phyloP scores from a whole-genome alignment of 495 filamentous ascomycete genomes.

The Aspergillus baeticus region DNA sequence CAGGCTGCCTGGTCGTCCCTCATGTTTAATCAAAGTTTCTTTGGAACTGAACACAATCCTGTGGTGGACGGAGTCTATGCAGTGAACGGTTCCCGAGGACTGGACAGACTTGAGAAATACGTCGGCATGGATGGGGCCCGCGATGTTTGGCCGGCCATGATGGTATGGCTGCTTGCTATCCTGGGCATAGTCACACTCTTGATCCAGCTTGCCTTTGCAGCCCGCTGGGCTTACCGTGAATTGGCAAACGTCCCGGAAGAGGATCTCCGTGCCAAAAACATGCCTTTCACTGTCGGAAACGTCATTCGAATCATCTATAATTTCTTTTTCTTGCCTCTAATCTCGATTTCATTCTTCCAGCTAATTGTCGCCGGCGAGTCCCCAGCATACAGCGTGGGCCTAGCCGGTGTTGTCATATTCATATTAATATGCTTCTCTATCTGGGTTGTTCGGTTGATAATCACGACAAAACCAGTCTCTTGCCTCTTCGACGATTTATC shows the following conservation, averaged over 20 bases:
- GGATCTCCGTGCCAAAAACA: slow-evolving; percentile 85
- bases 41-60: slow-evolving; percentile 60
- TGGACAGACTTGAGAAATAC: slow-evolving; percentile 75
- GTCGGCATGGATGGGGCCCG: slow-evolving; percentile 74
- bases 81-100: slow-evolving; percentile 66
- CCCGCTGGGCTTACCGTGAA: slow-evolving; percentile 71
- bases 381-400: slow-evolving; percentile 63
- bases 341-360: slow-evolving; percentile 86
- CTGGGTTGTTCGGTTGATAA: slow-evolving; percentile 80
- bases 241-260: slow-evolving; percentile 72
- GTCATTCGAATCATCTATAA: slow-evolving; percentile 87
- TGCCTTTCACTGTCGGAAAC: slow-evolving; percentile 89
- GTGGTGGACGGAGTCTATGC: slow-evolving; percentile 85
- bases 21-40: slow-evolving; percentile 92
- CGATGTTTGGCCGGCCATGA: slow-evolving; percentile 93
- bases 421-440: slow-evolving; percentile 66
- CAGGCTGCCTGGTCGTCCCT: slow-evolving; percentile 83
- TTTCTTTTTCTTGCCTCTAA: slow-evolving; percentile 83
- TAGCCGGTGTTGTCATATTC: slow-evolving; percentile 72
- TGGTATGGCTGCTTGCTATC: slow-evolving; percentile 78
- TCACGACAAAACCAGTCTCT: slow-evolving; percentile 74
- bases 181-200: slow-evolving; percentile 65
- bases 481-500: slow-evolving; percentile 90
- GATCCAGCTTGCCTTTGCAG: slow-evolving; percentile 72
- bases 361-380: slow-evolving; percentile 71